phyloP scores from a whole-genome alignment of 257 asterid species.

The Primulina eburnea region DNA sequence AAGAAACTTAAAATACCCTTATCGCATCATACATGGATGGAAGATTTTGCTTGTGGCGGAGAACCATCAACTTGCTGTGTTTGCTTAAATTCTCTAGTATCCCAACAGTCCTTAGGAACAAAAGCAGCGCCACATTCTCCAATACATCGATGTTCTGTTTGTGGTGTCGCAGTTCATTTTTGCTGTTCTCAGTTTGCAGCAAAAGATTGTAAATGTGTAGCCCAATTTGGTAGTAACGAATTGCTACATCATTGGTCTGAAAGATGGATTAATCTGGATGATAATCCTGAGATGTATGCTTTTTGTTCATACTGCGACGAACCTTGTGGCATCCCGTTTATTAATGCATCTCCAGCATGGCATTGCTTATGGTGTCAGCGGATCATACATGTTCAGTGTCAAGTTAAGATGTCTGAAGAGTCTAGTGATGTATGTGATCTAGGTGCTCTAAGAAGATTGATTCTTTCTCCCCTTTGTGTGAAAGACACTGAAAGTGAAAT shows the following conservation, averaged over 20 bases:
- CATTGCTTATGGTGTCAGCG: conserved; percentile 88
- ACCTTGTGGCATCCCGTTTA: conserved; percentile 77
- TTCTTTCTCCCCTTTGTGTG: conserved; percentile 79
- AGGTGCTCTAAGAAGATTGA: conserved; percentile 72
- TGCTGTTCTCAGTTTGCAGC: conserved; percentile 65
- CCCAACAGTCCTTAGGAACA: conserved; percentile 54
- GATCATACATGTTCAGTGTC: conserved; percentile 77
- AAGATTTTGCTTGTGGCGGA: conserved; percentile 56
- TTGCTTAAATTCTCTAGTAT: conserved; percentile 59
- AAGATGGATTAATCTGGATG: conserved; percentile 75
- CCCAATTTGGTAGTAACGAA: conserved; percentile 59
- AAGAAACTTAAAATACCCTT: conserved; percentile 70
- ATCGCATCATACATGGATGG: conserved; percentile 71
- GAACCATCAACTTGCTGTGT: conserved; percentile 76
- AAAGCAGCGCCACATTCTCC: conserved; percentile 43
- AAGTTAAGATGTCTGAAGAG: conserved; percentile 76
- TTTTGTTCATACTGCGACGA: conserved; percentile 80
- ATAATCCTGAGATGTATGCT: conserved; percentile 74
- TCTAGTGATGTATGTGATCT: conserved; percentile 72
- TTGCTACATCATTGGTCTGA: conserved; percentile 90
- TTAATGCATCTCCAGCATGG: conserved; percentile 87
- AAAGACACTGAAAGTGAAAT: conserved; percentile 53
- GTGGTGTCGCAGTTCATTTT: conserved; percentile 75
- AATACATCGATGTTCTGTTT: conserved; percentile 68
- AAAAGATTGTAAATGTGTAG: conserved; percentile 77